Evolutionary conservation across 2,329 filamentous ascomycete genomes (phyloP), one percentile per base, ranked within the genome.

Genomic region (Capronia epimyces): DNA sequence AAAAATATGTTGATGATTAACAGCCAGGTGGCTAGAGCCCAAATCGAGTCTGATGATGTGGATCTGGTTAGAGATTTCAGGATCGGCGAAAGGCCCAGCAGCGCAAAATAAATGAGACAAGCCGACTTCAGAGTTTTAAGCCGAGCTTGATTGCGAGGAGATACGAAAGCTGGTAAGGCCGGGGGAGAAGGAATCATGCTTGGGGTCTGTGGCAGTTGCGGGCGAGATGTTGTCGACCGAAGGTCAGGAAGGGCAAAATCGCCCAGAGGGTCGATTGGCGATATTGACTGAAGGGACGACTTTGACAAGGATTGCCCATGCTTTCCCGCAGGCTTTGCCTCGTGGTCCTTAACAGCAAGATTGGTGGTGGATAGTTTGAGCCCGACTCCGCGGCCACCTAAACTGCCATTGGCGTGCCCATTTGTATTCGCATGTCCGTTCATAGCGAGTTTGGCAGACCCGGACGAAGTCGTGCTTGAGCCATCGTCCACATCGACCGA

Each of bases 1-100:
- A 94, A 96, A 70, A 95, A 94, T 55, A 97, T 89, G 68, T 98
- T 98, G 70, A 96, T 91, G 63, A 87, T 81, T 56, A 98, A 81
- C 39, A 98, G 78, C 83, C 89, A 93, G 64, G 88, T 90, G 44
- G 88, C 93, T 75, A 98, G 86, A 51, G 93, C 89, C 93, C 93
- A 98, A 66, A 98, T 98, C 37, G 86, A 93, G 75, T 98, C 93
- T 49, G 82, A 86, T 6, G 88, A 91, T 3, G 91, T 97, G 3
- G 90, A 96, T 44, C 80, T 81, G 0, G 93, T 98, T n/a, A 98
- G 79, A 1, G 90, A 96, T 68, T 96, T 96, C 55, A 98, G 81
- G 58, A 98, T 97, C 0, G 93, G 93, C 36, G 88, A 95, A 3
- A 98, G 78, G 9, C 91, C 93, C 2, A 97, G 81, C 12, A 98